These are phyloP conservation scores for Pichia scutulata DNA, from an alignment of 805 yeast species.

Conservation along the genomic window DNA sequence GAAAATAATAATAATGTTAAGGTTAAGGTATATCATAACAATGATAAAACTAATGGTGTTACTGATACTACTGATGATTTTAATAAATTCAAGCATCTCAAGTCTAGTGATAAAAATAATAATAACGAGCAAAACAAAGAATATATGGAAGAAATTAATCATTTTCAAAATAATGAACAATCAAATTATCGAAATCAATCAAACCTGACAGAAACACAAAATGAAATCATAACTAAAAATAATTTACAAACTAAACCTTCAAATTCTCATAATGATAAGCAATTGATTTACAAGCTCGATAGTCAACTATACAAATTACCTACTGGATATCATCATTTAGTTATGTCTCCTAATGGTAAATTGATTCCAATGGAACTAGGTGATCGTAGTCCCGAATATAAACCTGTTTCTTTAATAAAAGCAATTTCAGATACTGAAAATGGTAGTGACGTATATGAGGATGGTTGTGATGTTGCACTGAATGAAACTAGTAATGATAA, in stretches of 20 bases:
- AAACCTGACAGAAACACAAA: neutral
- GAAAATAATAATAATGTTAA: neutral
- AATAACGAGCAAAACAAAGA: neutral
- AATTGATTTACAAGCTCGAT: neutral
- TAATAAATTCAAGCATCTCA: too few species aligned
- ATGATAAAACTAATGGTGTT: neutral
- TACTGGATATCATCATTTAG: conserved; percentile 23
- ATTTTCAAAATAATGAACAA: neutral
- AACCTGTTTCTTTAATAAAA: conserved; percentile 1
- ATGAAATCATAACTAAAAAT: neutral
- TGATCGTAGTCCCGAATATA: neutral
- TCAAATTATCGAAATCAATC: neutral
- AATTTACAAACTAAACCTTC: neutral
- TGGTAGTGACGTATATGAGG: neutral
- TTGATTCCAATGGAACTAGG: conserved; percentile 24
- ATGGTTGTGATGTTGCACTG: neutral
- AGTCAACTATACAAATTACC: conserved; percentile 13
- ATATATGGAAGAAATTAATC: too few species aligned
- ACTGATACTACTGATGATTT: neutral
- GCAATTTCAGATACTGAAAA: conserved; percentile 3
- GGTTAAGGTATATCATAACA: neutral
- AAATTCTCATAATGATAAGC: neutral
- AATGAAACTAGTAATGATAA: neutral
- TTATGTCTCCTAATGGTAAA: conserved; percentile 27
- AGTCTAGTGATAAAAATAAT: neutral